A percentile compares a stretch with the other conserved stretches of the same genome.
These are phyloP conservation scores for Aspergillus pseudonomiae DNA, from an alignment of 2,329 filamentous ascomycete genomes.

Conservation along the genomic window DNA sequence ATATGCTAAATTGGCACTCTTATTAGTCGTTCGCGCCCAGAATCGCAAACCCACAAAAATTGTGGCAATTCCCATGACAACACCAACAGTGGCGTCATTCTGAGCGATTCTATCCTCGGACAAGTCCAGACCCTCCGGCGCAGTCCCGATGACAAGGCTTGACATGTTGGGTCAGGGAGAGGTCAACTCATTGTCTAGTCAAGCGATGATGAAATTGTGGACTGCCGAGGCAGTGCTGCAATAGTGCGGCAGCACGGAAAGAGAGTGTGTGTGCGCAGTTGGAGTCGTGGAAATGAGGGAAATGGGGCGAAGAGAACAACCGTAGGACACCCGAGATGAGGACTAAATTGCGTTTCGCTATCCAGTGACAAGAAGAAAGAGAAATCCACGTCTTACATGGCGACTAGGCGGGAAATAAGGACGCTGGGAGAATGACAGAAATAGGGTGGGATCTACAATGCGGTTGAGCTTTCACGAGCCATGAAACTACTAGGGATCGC, in stretches of 20 bases:
- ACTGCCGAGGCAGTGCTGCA: neutral
- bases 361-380: neutral
- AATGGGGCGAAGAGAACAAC: neutral
- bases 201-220: neutral
- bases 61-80: slow-evolving; percentile 15
- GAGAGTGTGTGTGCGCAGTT: neutral
- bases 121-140: slow-evolving; percentile 11
- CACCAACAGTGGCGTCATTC: slow-evolving; percentile 13
- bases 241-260: neutral
- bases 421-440: neutral
- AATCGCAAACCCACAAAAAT: slow-evolving; percentile 16
- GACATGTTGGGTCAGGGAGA: slow-evolving; percentile 7
- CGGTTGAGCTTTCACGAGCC: no score
- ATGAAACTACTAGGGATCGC: neutral
- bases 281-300: neutral
- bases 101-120: slow-evolving; percentile 5
- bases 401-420: neutral
- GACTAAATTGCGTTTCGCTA: neutral
- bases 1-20: slow-evolving; percentile 3
- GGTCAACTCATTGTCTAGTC: neutral
- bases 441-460: neutral
- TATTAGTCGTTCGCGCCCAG: slow-evolving; percentile 12
- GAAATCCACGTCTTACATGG: neutral
- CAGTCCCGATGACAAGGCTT: slow-evolving; percentile 10
- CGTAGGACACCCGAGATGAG: neutral